phyloP scores from a whole-genome alignment of 495 filamentous ascomycete genomes.

The Penicillium canescens region DNA sequence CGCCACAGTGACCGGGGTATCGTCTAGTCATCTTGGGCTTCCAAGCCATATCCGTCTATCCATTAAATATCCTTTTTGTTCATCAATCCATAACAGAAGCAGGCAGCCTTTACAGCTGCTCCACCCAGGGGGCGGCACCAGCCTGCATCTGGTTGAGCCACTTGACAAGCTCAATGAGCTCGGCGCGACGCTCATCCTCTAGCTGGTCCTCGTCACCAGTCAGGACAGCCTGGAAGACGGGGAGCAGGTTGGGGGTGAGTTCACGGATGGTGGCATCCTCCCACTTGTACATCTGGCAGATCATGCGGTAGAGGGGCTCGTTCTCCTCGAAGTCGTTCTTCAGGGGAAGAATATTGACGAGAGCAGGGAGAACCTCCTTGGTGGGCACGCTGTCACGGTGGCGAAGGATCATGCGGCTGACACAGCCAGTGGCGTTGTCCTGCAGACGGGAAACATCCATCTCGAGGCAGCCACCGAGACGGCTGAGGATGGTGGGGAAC shows the following conservation, averaged over 20 bases:
- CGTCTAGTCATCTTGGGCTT: conserved; percentile 41
- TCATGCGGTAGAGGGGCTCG: conserved; percentile 82
- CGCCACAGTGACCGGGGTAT: conserved; percentile 39
- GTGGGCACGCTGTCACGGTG: conserved; percentile 78
- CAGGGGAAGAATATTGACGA: conserved; percentile 78
- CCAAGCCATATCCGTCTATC: conserved; percentile 37
- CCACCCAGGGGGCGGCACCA: conserved; percentile 43
- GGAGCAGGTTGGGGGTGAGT: conserved; percentile 75
- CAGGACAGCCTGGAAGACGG: conserved; percentile 79
- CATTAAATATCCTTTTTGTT: conserved; percentile 34
- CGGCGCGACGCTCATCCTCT: conserved; percentile 70
- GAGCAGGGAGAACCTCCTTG: conserved; percentile 74
- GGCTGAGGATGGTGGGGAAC: conserved; percentile 73
- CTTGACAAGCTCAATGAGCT: conserved; percentile 69
- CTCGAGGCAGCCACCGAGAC: conserved; percentile 81
- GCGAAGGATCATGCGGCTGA: conserved; percentile 86
- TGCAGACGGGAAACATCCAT: conserved; percentile 73
- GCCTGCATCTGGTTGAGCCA: conserved; percentile 62
- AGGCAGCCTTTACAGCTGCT: conserved; percentile 39
- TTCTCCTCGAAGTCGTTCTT: conserved; percentile 98
- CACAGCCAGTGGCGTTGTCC: conserved; percentile 93
- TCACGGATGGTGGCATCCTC: conserved; percentile 70
- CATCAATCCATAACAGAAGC: conserved; percentile 19
- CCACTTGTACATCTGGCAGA: conserved; percentile 79
- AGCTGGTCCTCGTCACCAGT: conserved; percentile 80